These are phyloP conservation scores for Pochonia chlamydosporia DNA, from an alignment of 2,329 filamentous ascomycete species.

Conservation along the genomic window DNA sequence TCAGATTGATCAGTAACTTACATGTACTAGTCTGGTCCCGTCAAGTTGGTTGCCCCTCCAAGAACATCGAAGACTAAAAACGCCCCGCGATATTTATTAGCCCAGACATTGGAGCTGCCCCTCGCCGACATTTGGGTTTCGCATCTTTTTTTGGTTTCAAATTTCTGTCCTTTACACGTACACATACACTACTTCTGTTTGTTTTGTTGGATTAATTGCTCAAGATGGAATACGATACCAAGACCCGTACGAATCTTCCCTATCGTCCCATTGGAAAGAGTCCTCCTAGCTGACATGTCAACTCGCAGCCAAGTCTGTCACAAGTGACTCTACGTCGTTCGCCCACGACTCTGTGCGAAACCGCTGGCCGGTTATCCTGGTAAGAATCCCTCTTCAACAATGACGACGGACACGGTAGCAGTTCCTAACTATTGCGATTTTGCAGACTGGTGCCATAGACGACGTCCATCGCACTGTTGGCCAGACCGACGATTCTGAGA, in stretches of 20 bases:
- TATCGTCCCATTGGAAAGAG: constrained; percentile 4
- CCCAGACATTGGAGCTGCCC: not conserved
- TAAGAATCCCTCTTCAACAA: constrained; percentile 34
- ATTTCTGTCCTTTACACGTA: not conserved
- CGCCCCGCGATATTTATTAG: constrained; percentile 1
- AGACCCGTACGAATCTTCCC: constrained; percentile 56
- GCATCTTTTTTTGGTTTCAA: not conserved
- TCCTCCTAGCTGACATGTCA: constrained; percentile 8
- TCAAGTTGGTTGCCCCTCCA: not conserved
- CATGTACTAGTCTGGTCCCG: not conserved
- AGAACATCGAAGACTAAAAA: not conserved
- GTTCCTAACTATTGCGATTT: not conserved
- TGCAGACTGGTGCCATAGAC: constrained; percentile 83
- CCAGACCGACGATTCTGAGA: constrained; percentile 53
- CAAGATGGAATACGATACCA: constrained; percentile 68
- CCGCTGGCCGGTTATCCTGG: constrained; percentile 90
- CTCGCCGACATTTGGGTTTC: not conserved
- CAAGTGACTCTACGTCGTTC: constrained; percentile 79
- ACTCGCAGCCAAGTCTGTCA: constrained; percentile 65
- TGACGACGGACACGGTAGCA: not conserved
- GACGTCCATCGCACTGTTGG: constrained; percentile 77
- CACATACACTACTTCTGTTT: not conserved
- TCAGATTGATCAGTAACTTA: too few relatives aligned
- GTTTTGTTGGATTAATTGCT: not conserved
- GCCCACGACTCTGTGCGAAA: constrained; percentile 78